phyloP scores from a whole-genome alignment of 495 filamentous ascomycete species.

The Xylaria flabelliformis region DNA sequence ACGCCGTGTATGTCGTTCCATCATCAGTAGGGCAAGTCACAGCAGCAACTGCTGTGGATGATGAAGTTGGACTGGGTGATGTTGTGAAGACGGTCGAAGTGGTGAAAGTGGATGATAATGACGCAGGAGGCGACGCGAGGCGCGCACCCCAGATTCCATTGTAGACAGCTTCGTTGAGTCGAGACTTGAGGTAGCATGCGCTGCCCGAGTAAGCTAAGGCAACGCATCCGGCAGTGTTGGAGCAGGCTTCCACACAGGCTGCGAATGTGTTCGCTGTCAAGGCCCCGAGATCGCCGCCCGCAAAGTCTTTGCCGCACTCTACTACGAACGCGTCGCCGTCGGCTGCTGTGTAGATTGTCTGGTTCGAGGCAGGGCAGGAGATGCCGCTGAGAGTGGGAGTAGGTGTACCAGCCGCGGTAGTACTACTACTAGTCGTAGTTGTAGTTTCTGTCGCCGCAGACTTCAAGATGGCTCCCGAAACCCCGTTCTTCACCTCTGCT shows the following conservation, averaged over 20 bases:
- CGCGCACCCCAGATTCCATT: slow-evolving; percentile 4
- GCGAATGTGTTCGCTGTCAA: background rate
- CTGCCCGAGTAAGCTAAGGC: background rate
- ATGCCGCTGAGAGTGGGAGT: background rate
- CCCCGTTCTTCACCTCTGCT: background rate
- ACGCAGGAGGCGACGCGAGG: background rate
- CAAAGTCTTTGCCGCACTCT: background rate
- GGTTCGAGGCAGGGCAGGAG: slow-evolving; percentile 5
- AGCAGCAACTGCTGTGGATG: background rate
- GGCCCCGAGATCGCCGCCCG: background rate
- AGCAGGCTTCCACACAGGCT: background rate
- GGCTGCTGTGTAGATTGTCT: background rate
- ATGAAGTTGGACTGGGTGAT: background rate
- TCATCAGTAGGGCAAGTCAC: slow-evolving; percentile 4
- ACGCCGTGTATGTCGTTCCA: background rate
- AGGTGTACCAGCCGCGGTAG: background rate
- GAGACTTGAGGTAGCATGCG: background rate
- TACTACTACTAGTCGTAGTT: background rate
- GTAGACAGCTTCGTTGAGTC: background rate
- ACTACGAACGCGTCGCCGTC: background rate
- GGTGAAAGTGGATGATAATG: background rate
- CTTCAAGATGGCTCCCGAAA: background rate
- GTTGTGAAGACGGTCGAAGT: background rate
- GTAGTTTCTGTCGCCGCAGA: background rate
- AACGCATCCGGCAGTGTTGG: background rate